A percentile compares a stretch with the other conserved stretches of the same genome.
phyloP scores from a whole-genome alignment of 1,284 basidiomycete species.

The Malassezia nana region DNA sequence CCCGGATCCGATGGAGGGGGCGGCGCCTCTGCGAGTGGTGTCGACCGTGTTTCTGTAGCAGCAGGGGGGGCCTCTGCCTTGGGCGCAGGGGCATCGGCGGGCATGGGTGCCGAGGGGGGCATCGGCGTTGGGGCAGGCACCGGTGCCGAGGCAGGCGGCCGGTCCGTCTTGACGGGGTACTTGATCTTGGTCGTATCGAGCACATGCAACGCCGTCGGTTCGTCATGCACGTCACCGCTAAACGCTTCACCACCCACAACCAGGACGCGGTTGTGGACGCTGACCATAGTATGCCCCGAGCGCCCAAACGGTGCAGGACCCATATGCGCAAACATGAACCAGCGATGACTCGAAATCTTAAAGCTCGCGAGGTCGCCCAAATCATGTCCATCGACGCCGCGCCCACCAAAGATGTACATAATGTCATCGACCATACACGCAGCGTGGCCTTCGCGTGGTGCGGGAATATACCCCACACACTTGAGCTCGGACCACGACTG shows the following conservation, averaged over 20 bases:
- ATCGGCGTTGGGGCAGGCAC: not conserved
- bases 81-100: not conserved
- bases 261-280: conserved; percentile 74
- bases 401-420: conserved; percentile 92
- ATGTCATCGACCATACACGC: conserved; percentile 95
- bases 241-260: conserved; percentile 91
- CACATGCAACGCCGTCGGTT: conserved; percentile 73
- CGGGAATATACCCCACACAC: conserved; percentile 95
- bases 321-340: conserved; percentile 99
- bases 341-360: conserved; percentile 67
- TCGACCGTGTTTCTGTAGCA: not conserved
- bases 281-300: conserved; percentile 89
- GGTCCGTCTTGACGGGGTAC: conserved; percentile 40
- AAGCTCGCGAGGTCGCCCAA: conserved; percentile 89
- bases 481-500: conserved; percentile 81
- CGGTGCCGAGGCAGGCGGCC: not conserved
- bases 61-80: not conserved
- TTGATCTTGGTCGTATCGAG: conserved; percentile 47
- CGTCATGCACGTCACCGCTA: conserved; percentile 60
- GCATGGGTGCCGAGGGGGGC: not conserved
- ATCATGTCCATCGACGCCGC: conserved; percentile 94
- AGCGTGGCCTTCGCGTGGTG: conserved; percentile 90
- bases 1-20: conserved; percentile 11
- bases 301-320: conserved; percentile 81
- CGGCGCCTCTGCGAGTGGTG: not conserved